These are phyloP conservation scores for Usnea hakonensis DNA, from an alignment of 495 filamentous ascomycete species.

Conservation along the genomic window DNA sequence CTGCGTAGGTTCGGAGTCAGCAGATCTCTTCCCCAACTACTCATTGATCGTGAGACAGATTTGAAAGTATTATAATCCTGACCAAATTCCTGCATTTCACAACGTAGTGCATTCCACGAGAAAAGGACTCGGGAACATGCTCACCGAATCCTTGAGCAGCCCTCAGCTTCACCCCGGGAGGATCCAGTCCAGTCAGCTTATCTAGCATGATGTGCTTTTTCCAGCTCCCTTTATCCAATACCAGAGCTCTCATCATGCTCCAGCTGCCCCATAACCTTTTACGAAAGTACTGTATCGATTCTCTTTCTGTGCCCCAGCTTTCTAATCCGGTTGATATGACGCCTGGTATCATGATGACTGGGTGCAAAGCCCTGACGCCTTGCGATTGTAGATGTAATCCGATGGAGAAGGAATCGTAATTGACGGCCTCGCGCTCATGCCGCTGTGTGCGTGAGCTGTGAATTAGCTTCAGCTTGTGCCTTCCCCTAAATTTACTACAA, in stretches of 20 bases:
- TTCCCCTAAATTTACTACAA: not conserved
- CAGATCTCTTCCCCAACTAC: not conserved
- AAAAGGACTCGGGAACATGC: not conserved
- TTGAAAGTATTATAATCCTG: not conserved
- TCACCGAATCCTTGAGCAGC: constrained; percentile 84
- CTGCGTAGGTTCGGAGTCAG: not conserved
- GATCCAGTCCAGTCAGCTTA: constrained; percentile 82
- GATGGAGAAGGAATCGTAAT: constrained; percentile 88
- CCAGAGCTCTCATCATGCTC: constrained; percentile 94
- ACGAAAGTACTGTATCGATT: constrained; percentile 81
- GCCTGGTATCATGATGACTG: constrained; percentile 93
- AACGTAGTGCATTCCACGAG: not conserved
- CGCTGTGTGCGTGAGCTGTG: constrained; percentile 43
- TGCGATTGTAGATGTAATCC: constrained; percentile 76
- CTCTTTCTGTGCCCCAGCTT: constrained; percentile 82
- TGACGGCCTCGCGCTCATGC: constrained; percentile 77
- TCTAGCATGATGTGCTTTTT: constrained; percentile 97
- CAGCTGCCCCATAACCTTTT: constrained; percentile 94
- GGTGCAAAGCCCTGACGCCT: constrained; percentile 74
- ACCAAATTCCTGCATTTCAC: not conserved
- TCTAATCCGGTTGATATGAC: constrained; percentile 97
- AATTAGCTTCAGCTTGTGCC: constrained; percentile 22
- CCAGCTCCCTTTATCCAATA: constrained; percentile 88
- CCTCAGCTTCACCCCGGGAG: constrained; percentile 83
- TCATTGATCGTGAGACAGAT: not conserved